A percentile compares a stretch with the other conserved stretches of the same genome.
Evolutionary conservation across 148 eudicot species (phyloP).

Genomic region (Camellia sinensis): DNA sequence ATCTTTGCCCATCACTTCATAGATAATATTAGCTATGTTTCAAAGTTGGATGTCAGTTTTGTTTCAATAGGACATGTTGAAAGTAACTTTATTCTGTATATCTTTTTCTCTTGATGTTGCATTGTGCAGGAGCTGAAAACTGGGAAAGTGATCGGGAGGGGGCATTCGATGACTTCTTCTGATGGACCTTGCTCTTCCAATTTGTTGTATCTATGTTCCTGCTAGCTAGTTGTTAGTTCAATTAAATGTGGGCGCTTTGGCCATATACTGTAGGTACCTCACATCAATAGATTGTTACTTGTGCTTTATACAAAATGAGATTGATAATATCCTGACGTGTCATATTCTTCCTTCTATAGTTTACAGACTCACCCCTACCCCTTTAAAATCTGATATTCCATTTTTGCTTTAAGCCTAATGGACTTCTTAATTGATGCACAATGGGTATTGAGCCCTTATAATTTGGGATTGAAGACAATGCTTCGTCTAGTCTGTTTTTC

Average conservation of each 20-base stretch:
- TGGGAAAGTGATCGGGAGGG: conserved; percentile 97
- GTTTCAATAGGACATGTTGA: conserved; percentile 20
- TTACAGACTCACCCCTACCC: background rate
- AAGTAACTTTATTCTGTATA: conserved; percentile 44
- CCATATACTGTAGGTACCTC: conserved; percentile 27
- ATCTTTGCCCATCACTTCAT: conserved; percentile 21
- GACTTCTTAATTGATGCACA: conserved; percentile 4
- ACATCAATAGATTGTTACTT: conserved; percentile 12
- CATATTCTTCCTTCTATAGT: conserved; percentile 6
- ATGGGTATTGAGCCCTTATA: background rate
- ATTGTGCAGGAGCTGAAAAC: conserved; percentile 83
- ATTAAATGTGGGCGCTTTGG: conserved; percentile 17
- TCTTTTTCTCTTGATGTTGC: conserved; percentile 65
- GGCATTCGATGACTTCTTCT: conserved; percentile 96
- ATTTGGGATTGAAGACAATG: background rate
- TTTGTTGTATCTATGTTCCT: conserved; percentile 31
- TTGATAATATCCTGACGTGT: background rate
- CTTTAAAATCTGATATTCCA: conserved; percentile 5
- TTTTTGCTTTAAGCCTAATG: background rate
- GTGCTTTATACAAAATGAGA: conserved; percentile 4
- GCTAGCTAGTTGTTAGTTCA: conserved; percentile 30
- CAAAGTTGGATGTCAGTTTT: conserved; percentile 23
- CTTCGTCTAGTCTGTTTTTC: background rate
- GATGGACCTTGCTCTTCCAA: conserved; percentile 59
- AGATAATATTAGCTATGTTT: conserved; percentile 9